phyloP scores from a whole-genome alignment of 495 filamentous ascomycete genomes.

The Letharia lupina region DNA sequence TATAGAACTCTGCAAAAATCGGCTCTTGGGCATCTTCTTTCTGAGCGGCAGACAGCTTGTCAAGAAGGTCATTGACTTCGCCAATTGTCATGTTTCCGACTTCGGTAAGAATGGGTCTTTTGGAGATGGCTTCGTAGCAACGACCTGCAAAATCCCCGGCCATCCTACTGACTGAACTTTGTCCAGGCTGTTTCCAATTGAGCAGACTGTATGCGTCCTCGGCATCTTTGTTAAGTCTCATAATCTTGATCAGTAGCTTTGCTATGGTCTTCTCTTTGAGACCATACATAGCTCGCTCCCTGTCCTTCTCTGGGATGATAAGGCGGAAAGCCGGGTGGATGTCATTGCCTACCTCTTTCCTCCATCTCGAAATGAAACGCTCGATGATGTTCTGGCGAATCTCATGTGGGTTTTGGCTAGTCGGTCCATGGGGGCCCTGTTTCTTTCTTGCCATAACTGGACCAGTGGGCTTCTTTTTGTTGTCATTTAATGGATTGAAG shows the following conservation, averaged over 20 bases:
- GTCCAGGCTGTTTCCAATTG: constrained; percentile 88
- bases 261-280: constrained; percentile 89
- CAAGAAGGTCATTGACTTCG: constrained; percentile 82
- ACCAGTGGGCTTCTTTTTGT: constrained; percentile 64
- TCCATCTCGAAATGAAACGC: constrained; percentile 82
- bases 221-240: constrained; percentile 87
- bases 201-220: constrained; percentile 78
- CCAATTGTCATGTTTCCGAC: constrained; percentile 74
- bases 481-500: constrained; percentile 80
- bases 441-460: constrained; percentile 42
- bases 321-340: constrained; percentile 90
- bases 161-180: constrained; percentile 49
- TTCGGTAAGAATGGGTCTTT: constrained; percentile 66
- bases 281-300: constrained; percentile 88
- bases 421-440: constrained; percentile 47
- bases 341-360: constrained; percentile 77
- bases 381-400: constrained; percentile 78
- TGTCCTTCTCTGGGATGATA: constrained; percentile 88
- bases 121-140: constrained; percentile 78
- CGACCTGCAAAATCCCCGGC: constrained; percentile 88
- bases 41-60: constrained; percentile 62
- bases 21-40: constrained; percentile 76
- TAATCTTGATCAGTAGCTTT: constrained; percentile 76
- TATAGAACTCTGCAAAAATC: constrained; percentile 77
- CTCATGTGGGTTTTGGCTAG: constrained; percentile 67